A percentile compares a stretch with the other conserved stretches of the same genome.
These are phyloP conservation scores for Nitzschia sp. DNA, from an alignment of 108 stramenopile species.

Conservation along the genomic window DNA sequence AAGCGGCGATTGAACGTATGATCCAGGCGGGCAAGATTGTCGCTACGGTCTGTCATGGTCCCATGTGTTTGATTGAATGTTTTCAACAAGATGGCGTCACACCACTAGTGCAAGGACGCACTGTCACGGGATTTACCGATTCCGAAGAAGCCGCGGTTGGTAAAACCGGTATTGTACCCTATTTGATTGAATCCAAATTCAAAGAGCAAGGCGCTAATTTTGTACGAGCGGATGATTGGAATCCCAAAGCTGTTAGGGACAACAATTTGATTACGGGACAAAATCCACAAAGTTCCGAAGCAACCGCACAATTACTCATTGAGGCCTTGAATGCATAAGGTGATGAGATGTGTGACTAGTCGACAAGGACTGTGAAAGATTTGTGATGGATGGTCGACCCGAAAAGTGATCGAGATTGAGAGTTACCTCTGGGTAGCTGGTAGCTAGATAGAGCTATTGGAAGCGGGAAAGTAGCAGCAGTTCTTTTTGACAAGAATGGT, in stretches of 20 bases:
- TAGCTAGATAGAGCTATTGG: no score
- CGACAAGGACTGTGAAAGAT: no score
- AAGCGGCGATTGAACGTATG: slow-evolving; percentile 60
- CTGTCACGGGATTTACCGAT: slow-evolving; percentile 78
- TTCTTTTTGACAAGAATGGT: no score
- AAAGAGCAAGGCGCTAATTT: slow-evolving; percentile 77
- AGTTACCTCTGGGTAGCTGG: no score
- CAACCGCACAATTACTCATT: slow-evolving; percentile 56
- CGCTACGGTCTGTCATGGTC: slow-evolving; percentile 81
- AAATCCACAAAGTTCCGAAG: slow-evolving; percentile 68
- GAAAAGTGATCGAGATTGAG: no score
- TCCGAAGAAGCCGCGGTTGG: slow-evolving; percentile 74
- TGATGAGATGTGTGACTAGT: no score
- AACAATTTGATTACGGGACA: slow-evolving; percentile 85
- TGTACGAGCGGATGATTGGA: slow-evolving; percentile 75
- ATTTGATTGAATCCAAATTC: slow-evolving; percentile 67
- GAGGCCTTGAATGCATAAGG: slow-evolving; percentile 22
- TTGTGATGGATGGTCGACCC: no score
- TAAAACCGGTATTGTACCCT: slow-evolving; percentile 59
- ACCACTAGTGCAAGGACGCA: slow-evolving; percentile 63
- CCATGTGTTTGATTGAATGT: slow-evolving; percentile 67
- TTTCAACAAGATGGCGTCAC: slow-evolving; percentile 58
- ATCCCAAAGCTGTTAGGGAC: slow-evolving; percentile 64
- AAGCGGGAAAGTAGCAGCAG: no score
- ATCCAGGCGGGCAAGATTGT: slow-evolving; percentile 65